Base-by-base conservation (phyloP, 2,329 filamentous ascomycete species). In the Epicoccum nigrum region DNA sequence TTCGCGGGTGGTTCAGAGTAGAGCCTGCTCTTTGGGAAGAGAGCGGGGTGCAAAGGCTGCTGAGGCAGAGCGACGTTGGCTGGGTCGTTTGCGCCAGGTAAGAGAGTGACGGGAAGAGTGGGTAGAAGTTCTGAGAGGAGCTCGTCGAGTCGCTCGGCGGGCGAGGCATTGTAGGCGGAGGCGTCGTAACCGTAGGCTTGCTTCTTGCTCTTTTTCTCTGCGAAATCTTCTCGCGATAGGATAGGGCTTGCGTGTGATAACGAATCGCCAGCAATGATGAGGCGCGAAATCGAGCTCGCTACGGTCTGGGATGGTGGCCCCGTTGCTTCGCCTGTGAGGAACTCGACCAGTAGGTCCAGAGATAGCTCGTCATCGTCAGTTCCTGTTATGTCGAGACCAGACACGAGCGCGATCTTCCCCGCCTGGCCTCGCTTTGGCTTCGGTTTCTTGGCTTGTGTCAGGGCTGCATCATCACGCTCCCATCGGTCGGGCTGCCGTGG, bases 211-310 rank as follows among this genome's bases (percentile, higher is more conserved):
- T 68, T 80, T 68, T 68, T 68, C 7, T 63, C 67, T 16, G 67
- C 68, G 27, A 80, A 67, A 43, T 79, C 77, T 50, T 82, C 76
- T 39, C 77, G 69, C 6, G 75, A 72, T 0, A 78, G 73, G 15
- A 79, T 77, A 8, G 74, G 78, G 19, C 70, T 77, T 35, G 70
- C 75, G 40, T 81, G 73, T 2, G 78, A 74, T 42, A 97, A 85
- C 1, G 92, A 96, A 74, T 97, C 93, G 32, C 94, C 94, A 0
- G 92, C 93, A 60, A 99, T 90, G 59, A 99, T 85, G 16, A 99
- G 83, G 13, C 93, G 85, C 54, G 87, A 90, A 58, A 99, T 95
- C 12, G 81, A 81, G 1, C 86, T 80, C 2, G 86, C 76, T 21
- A 81, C 77, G 15, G 77, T 72, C 65, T 92, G 88, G 0, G 83